Evolutionary conservation across 257 asterid species (phyloP).

Genomic region (Jacaranda copaia): DNA sequence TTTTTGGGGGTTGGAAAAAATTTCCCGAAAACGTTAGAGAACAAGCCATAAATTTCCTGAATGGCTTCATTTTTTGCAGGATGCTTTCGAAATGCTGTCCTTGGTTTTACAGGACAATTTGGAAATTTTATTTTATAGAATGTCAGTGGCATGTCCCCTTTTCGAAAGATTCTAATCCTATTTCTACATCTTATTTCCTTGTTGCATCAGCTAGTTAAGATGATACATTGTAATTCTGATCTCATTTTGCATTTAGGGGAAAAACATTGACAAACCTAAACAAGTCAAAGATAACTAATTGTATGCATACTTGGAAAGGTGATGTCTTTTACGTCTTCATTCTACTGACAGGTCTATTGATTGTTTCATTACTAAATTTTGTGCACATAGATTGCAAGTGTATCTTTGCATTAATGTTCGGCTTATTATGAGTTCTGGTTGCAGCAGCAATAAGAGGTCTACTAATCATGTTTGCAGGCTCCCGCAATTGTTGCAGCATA

Average conservation of each 20-base stretch:
- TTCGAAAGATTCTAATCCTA: slow-evolving; percentile 2
- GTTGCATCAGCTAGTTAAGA: slow-evolving; percentile 6
- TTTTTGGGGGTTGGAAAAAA: no score
- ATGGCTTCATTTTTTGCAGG: no score
- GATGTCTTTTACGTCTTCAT: slow-evolving; percentile 23
- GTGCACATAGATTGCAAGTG: neutral
- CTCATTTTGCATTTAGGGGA: slow-evolving; percentile 60
- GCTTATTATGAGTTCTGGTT: slow-evolving; percentile 8
- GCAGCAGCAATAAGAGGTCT: slow-evolving; percentile 24
- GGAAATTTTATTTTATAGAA: no score
- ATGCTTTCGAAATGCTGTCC: no score
- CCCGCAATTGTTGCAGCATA: slow-evolving; percentile 97
- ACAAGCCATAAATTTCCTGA: slow-evolving; percentile 44
- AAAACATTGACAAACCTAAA: slow-evolving; percentile 84
- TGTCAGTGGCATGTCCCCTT: neutral
- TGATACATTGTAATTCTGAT: slow-evolving; percentile 13
- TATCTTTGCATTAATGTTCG: neutral
- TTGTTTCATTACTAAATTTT: neutral
- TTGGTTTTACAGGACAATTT: no score
- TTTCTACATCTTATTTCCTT: neutral
- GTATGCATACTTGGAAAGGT: slow-evolving; percentile 97
- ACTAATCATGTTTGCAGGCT: slow-evolving; percentile 61
- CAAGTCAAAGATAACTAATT: slow-evolving; percentile 91
- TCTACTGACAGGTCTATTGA: neutral
- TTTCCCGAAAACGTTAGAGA: no score